A percentile compares a stretch with the other conserved stretches of the same genome.
Conservation (phyloP, 805 yeast species). For the Pichia heedii region DNA sequence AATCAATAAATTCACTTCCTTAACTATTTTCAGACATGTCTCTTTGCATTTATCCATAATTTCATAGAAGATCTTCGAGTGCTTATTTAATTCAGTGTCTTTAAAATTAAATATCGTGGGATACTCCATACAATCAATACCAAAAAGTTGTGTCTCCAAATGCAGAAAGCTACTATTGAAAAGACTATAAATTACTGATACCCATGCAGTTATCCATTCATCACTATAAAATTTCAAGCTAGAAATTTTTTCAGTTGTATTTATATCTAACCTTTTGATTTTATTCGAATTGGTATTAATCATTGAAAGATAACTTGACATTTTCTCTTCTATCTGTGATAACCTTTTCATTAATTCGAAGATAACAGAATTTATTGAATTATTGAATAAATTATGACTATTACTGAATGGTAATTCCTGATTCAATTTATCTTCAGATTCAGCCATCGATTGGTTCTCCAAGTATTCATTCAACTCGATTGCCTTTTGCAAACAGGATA, state of each 20-base stretch:
- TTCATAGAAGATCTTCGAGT: constrained; percentile 13
- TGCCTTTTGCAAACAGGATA: constrained; percentile 14
- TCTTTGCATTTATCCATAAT: constrained; percentile 19
- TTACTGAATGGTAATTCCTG: constrained; percentile 8
- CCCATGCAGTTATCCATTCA: constrained; percentile 22
- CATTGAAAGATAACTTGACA: constrained; percentile 1
- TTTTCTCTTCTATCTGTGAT: constrained; percentile 4
- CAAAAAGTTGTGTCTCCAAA: constrained; percentile 20
- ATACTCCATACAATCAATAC: constrained; percentile 18
- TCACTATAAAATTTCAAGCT: constrained; percentile 12
- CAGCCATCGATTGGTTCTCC: background rate
- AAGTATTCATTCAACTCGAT: constrained; percentile 9
- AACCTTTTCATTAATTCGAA: constrained; percentile 15
- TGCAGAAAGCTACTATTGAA: constrained; percentile 20
- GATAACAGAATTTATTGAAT: constrained; percentile 16
- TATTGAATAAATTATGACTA: constrained; percentile 1
- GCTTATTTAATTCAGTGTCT: constrained; percentile 15
- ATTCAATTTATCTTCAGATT: background rate
- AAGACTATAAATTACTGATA: constrained; percentile 22
- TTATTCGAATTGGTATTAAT: constrained; percentile 7
- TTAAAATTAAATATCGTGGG: constrained; percentile 17
- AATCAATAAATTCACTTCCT: constrained; percentile 19
- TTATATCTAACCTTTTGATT: constrained; percentile 6
- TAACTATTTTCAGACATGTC: constrained; percentile 17
- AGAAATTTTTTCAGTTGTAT: constrained; percentile 9